Evolutionary conservation across 2,329 filamentous ascomycete species (phyloP), one percentile per base, ranked within the genome.

Genomic region (Aspergillus fischeri): DNA sequence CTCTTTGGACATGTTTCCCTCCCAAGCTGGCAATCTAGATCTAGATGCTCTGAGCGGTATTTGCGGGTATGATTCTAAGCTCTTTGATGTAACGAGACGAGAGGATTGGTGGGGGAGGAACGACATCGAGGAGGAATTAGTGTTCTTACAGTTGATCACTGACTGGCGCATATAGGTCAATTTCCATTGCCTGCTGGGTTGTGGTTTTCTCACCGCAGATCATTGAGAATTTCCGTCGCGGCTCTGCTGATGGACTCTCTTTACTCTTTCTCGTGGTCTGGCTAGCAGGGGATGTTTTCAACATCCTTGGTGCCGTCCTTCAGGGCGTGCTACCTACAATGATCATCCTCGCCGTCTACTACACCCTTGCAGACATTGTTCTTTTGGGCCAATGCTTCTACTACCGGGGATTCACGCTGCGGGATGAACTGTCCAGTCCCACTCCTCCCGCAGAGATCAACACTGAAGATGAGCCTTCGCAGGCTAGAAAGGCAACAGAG

Each of bases 151-250:
- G 20, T 61, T 62, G 45, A 53, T 56, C 41, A 11, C 21, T 51
- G 25, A 28, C 32, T 53, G 10, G n/a, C 53, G 58, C 52, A 60
- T 49, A 53, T 58, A 91, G 92, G 38, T 96, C 92, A 8, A 92
- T 99, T 65, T 96, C 91, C 49, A 97, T 99, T 71, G 92, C 92
- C 52, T 97, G 92, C 73, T 97, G 94, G 94, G 90, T 97, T 56
- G 91, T 97, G 38, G 94, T 99, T 57, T 99, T 97, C 78, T 94
- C 91, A 0, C 94, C 94, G 2, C 94, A 99, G 67, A 97, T 99
- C 66, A 88, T 96, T 66, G 91, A 96, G 70, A 97, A 97, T 72
- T 97, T 96, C 77, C 87, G 87, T 61, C 85, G 92, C 55, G 80
- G 85, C 63, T 95, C 89, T 44, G 91, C 92, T 57, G 91, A 97